Evolutionary conservation across 805 yeast genomes (phyloP), one percentile per base, ranked within the genome.

Genomic region (Tetrapisispora phaffii): DNA sequence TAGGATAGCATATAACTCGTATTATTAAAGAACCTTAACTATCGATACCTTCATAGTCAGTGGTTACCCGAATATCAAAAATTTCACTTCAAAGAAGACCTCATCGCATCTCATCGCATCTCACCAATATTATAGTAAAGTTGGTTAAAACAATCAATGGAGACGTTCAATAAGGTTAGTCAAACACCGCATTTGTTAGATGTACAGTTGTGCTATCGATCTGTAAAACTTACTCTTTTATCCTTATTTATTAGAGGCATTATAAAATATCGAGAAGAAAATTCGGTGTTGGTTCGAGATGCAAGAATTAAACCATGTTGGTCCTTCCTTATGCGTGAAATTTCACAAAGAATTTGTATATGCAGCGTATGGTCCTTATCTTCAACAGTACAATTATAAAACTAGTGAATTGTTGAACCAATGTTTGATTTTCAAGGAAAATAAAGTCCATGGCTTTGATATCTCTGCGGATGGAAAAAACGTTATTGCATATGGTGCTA

Each of bases 391-490:
- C 59, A 68, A 75, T 49, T 69, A 76, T 56, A 56, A 52, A 15
- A 57, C 67, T 0, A 68, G 70, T 5, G 44, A 57, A 20, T 59
- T 75, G 19, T 23, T 77, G 2, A 61, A 57, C 45, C 57, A 65
- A 19, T 63, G 66, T 34, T 69, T 71, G 44, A 61, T 85, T 1
- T 84, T 90, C 59, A 60, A 63, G n/a, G 70, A 79, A 44, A 85
- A 86, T 63, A 89, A 87, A 58, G 79, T 90, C 32, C 97, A 90
- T 59, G 84, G 86, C n/a, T 76, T 90, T 28, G 61, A 71, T 2
- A 59, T 77, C 8, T 42, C 46, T 16, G 62, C 59, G 5, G 62
- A 65, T 1, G 65, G 62, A 1, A 47, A 58, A 0, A 52, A 70
- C 4, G 19, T 38, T 4, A 52, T 76, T 0, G 65, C 77, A 1